These are phyloP conservation scores for Penicillium sp. DNA, from an alignment of 2,329 filamentous ascomycete genomes.

Conservation along the genomic window DNA sequence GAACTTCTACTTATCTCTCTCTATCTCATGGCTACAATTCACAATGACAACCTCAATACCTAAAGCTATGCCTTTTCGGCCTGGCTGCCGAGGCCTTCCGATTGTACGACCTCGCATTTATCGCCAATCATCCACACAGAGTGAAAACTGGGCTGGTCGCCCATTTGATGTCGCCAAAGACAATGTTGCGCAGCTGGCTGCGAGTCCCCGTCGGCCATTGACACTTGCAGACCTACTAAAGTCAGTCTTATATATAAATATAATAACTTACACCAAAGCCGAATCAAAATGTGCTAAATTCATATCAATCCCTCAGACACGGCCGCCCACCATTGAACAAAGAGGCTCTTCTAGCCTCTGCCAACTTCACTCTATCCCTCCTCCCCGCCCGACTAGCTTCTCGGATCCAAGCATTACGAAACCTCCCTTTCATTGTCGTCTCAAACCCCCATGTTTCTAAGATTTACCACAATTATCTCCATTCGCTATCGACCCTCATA, in stretches of 20 bases:
- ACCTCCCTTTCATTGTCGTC: conserved; percentile 95
- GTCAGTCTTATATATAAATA: conserved; percentile 48
- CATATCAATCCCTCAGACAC: conserved; percentile 47
- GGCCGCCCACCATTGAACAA: conserved; percentile 82
- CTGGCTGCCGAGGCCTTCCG: background rate
- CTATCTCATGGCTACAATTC: conserved; percentile 2
- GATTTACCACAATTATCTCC: conserved; percentile 95
- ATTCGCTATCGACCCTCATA: conserved; percentile 85
- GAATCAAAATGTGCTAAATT: background rate
- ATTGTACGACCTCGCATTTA: background rate
- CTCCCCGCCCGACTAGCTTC: conserved; percentile 90
- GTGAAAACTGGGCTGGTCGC: conserved; percentile 43
- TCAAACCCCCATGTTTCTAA: conserved; percentile 93
- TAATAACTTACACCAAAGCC: background rate
- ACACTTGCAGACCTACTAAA: conserved; percentile 86
- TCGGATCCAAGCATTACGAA: conserved; percentile 87
- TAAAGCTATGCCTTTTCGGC: conserved; percentile 10
- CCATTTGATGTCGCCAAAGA: conserved; percentile 62
- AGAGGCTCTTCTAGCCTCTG: conserved; percentile 78
- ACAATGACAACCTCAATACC: conserved; percentile 13
- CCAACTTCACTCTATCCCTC: conserved; percentile 92
- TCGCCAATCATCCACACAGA: conserved; percentile 22
- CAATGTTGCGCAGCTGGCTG: conserved; percentile 76
- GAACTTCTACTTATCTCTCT: conserved; percentile 11
- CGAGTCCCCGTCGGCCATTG: conserved; percentile 74